A percentile compares a stretch with the other conserved stretches of the same genome.
Conservation (phyloP, 306 rosid species). For the Trichosanthes truncata region DNA sequence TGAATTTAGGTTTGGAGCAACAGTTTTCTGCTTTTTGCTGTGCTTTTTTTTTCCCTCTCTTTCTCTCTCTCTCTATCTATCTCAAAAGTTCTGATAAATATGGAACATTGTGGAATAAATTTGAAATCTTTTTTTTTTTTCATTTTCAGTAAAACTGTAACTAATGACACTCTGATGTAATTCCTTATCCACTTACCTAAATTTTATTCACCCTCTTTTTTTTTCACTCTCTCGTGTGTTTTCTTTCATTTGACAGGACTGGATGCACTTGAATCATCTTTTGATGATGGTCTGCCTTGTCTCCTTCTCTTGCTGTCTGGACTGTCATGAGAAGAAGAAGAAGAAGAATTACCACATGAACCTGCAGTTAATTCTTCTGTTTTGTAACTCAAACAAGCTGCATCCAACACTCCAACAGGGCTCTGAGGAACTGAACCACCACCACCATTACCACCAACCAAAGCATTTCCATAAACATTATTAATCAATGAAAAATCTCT, state of each 20-base stretch:
- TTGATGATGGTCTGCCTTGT: slow-evolving; percentile 25
- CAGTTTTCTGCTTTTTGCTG: not conserved
- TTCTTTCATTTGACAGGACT: not conserved
- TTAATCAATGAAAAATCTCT: slow-evolving; percentile 27
- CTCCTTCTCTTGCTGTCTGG: slow-evolving; percentile 31
- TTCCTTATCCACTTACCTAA: not conserved
- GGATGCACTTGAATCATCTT: slow-evolving; percentile 4
- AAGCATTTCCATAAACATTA: slow-evolving; percentile 19
- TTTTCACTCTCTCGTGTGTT: not conserved
- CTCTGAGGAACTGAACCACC: slow-evolving; percentile 50
- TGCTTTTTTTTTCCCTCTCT: not conserved
- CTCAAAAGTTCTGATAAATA: not conserved
- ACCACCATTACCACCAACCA: slow-evolving; percentile 19
- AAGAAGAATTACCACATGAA: slow-evolving; percentile 40
- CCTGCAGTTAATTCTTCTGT: slow-evolving; percentile 38
- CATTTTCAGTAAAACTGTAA: not conserved
- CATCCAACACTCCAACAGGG: slow-evolving; percentile 54
- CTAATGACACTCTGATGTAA: not conserved
- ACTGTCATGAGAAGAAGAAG: slow-evolving; percentile 13
- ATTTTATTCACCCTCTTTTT: not conserved
- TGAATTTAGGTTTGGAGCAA: not conserved
- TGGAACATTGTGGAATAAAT: not conserved
- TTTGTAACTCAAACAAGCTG: slow-evolving; percentile 46
- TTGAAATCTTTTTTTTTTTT: not conserved
- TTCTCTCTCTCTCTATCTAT: not conserved